Percentiles rank a stretch among this genome's conserved stretches.
phyloP scores from a whole-genome alignment of 495 filamentous ascomycete species.

The Xylona heveae region DNA sequence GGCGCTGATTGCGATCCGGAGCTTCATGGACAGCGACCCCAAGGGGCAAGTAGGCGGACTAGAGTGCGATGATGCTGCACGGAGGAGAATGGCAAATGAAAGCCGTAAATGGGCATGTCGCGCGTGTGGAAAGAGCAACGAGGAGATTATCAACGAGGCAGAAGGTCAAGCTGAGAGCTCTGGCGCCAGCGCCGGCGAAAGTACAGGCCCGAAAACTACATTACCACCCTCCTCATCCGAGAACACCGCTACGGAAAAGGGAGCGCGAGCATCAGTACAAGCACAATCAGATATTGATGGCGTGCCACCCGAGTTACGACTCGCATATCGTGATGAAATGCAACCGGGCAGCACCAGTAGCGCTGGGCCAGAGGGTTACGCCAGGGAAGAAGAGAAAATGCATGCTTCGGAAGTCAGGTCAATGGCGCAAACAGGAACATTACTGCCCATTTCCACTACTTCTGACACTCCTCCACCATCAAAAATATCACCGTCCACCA shows the following conservation, averaged over 20 bases:
- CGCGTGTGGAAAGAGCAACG: slow-evolving; percentile 44
- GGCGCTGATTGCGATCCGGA: slow-evolving; percentile 44
- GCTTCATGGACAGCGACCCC: slow-evolving; percentile 55
- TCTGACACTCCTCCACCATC: no score
- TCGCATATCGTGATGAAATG: slow-evolving; percentile 24
- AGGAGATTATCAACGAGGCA: slow-evolving; percentile 46
- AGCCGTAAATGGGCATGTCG: slow-evolving; percentile 40
- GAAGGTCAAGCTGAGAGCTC: slow-evolving; percentile 28
- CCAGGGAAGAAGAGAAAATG: no score
- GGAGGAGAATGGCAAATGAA: slow-evolving; percentile 41
- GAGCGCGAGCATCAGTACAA: neutral
- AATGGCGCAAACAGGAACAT: no score
- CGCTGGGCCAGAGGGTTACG: no score
- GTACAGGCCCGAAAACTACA: slow-evolving; percentile 21
- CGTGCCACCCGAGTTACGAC: slow-evolving; percentile 24
- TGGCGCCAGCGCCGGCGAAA: slow-evolving; percentile 12
- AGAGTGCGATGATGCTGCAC: slow-evolving; percentile 40
- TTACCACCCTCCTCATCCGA: no score
- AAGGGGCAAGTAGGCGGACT: slow-evolving; percentile 75
- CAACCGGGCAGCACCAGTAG: no score
- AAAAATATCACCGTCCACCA: no score
- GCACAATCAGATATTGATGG: no score
- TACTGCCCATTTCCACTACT: no score
- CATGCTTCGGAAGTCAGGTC: no score
- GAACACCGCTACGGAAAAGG: neutral